phyloP scores from a whole-genome alignment of 306 rosid species.

The Comarum palustre region DNA sequence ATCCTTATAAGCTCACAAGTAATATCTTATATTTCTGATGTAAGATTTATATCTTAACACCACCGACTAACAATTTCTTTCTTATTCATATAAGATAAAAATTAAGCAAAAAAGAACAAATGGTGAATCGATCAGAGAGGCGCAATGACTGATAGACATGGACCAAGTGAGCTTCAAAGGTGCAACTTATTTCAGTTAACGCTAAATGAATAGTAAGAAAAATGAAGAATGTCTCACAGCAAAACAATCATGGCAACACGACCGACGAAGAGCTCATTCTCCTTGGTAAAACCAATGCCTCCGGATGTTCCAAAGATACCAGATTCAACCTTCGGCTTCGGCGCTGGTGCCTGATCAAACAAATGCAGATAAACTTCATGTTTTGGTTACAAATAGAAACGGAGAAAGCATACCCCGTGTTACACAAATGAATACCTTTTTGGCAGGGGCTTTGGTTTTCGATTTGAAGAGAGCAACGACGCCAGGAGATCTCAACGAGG shows the following conservation, averaged over 20 bases:
- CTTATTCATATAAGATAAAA: too few species aligned
- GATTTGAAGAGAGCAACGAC: constrained; percentile 74
- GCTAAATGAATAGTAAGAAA: too few species aligned
- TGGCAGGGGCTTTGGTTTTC: constrained; percentile 74
- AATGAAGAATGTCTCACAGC: constrained; percentile 52
- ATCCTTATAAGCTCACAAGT: too few species aligned
- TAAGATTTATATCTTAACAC: too few species aligned
- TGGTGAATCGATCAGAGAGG: too few species aligned
- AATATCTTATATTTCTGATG: too few species aligned
- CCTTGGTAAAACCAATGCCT: constrained; percentile 93
- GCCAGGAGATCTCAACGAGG: constrained; percentile 25
- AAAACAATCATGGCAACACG: constrained; percentile 93
- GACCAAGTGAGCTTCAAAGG: too few species aligned
- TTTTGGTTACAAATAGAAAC: constrained; percentile 4
- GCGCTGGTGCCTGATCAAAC: constrained; percentile 43
- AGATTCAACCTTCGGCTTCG: constrained; percentile 83
- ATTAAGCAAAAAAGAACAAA: too few species aligned
- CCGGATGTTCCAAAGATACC: constrained; percentile 96
- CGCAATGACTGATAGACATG: too few species aligned
- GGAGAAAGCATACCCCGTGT: background rate
- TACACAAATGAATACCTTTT: constrained; percentile 47
- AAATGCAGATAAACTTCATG: background rate
- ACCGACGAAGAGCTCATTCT: constrained; percentile 95
- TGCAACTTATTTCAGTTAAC: too few species aligned
- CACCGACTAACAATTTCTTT: too few species aligned